phyloP scores from a whole-genome alignment of 306 rosid genomes.

The Inga laurina region DNA sequence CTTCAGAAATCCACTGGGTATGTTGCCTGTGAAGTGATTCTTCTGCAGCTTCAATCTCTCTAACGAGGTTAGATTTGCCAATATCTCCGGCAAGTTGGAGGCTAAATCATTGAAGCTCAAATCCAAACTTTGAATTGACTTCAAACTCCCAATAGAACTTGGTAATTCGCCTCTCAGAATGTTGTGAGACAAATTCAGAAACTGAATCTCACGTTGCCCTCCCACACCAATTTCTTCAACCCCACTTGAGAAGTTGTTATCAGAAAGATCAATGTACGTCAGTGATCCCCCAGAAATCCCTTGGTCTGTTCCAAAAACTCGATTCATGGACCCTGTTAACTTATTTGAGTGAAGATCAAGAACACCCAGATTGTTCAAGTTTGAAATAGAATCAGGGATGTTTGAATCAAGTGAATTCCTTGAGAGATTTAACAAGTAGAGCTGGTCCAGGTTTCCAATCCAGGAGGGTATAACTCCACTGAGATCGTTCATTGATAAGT shows the following conservation, averaged over 20 bases:
- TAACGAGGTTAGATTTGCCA: slow-evolving; percentile 50
- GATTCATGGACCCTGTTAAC: slow-evolving; percentile 51
- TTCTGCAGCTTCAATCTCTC: slow-evolving; percentile 62
- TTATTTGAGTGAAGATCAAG: slow-evolving; percentile 79
- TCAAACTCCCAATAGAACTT: slow-evolving; percentile 43
- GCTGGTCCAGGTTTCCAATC: slow-evolving; percentile 57
- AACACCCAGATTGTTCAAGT: slow-evolving; percentile 44
- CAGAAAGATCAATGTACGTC: slow-evolving; percentile 60
- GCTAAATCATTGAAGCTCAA: slow-evolving; percentile 58
- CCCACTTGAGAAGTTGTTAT: slow-evolving; percentile 60
- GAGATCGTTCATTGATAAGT: slow-evolving; percentile 62
- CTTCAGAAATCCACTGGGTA: slow-evolving; percentile 61
- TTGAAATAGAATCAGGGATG: slow-evolving; percentile 57
- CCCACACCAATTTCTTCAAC: slow-evolving; percentile 45
- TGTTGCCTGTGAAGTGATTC: slow-evolving; percentile 57
- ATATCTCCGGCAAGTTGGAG: slow-evolving; percentile 52
- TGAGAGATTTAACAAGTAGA: slow-evolving; percentile 66
- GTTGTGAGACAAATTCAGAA: slow-evolving; percentile 67
- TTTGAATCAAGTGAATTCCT: slow-evolving; percentile 53
- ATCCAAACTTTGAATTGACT: slow-evolving; percentile 52
- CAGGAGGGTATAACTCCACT: slow-evolving; percentile 63
- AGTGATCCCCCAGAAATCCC: slow-evolving; percentile 42
- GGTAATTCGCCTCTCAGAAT: slow-evolving; percentile 54
- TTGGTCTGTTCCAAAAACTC: slow-evolving; percentile 38
- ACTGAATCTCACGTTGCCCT: slow-evolving; percentile 43